Evolutionary conservation across 192 early-diverging fungal genomes (phyloP).

Genomic region (Coemansia sp.): DNA sequence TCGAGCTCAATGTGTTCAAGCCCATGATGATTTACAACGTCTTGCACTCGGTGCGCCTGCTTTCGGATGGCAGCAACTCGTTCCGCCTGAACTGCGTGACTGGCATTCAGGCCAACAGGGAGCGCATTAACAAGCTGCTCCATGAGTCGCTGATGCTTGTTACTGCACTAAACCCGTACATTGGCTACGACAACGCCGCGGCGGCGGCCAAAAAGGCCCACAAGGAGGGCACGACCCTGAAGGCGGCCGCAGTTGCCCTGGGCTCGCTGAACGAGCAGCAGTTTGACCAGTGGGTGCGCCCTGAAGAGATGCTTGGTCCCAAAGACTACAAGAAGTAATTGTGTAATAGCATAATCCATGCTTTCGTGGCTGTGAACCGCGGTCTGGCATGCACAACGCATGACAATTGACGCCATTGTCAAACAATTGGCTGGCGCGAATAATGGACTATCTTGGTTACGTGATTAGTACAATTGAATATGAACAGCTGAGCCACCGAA

Average conservation of each 20-base stretch:
- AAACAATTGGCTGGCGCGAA: too few relatives aligned
- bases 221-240: constrained; percentile 80
- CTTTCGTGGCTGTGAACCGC: too few relatives aligned
- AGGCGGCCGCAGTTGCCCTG: constrained; percentile 88
- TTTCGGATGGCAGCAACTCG: constrained; percentile 80
- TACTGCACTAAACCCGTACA: constrained; percentile 96
- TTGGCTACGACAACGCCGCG: constrained; percentile 91
- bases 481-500: neutral
- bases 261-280: constrained; percentile 83
- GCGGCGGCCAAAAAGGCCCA: constrained; percentile 97
- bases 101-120: constrained; percentile 91
- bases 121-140: constrained; percentile 80
- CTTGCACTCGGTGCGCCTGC: constrained; percentile 85
- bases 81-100: constrained; percentile 96
- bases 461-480: too few relatives aligned
- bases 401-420: too few relatives aligned
- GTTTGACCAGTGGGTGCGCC: constrained; percentile 94
- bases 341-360: neutral
- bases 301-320: constrained; percentile 82
- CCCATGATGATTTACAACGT: constrained; percentile 98
- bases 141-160: constrained; percentile 97
- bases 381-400: neutral
- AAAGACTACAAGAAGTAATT: constrained; percentile 51
- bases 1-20: constrained; percentile 99
- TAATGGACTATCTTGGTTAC: too few relatives aligned